Conservation (phyloP, 2,329 filamentous ascomycete species). For the Penicillium sp. region DNA sequence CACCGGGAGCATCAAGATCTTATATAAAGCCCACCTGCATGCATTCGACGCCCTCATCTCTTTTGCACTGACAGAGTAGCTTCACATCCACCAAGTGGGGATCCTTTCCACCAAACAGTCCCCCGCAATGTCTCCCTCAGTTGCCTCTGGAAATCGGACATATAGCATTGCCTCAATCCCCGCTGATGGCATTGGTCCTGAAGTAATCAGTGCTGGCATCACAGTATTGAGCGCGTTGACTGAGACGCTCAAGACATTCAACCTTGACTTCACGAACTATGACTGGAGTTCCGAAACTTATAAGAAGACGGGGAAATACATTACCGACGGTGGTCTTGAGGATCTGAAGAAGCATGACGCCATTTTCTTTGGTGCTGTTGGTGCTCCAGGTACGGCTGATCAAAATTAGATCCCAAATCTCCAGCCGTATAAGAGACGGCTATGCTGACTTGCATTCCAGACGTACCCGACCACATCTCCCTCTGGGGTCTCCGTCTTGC, state of each 20-base stretch:
- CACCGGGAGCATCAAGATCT: no score
- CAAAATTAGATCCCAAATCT: not conserved
- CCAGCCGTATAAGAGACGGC: not conserved
- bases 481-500: slow-evolving; percentile 63
- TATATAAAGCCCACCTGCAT: no score
- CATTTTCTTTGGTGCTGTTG: slow-evolving; percentile 63
- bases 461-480: slow-evolving; percentile 61
- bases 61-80: no score
- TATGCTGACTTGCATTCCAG: slow-evolving; percentile 18
- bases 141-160: slow-evolving; percentile 13
- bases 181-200: slow-evolving; percentile 63
- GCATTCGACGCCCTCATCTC: no score
- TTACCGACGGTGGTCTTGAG: slow-evolving; percentile 55
- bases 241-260: slow-evolving; percentile 49
- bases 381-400: slow-evolving; percentile 46
- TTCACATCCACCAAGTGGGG: not conserved
- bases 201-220: slow-evolving; percentile 60
- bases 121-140: slow-evolving; percentile 15
- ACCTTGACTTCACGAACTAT: slow-evolving; percentile 55
- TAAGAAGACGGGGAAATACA: slow-evolving; percentile 60
- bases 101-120: not conserved
- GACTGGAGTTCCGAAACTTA: slow-evolving; percentile 64
- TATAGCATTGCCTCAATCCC: slow-evolving; percentile 59
- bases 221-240: slow-evolving; percentile 49
- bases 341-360: slow-evolving; percentile 56